Conservation (phyloP, 163 green algal species). For the Botryococcus braunii region DNA sequence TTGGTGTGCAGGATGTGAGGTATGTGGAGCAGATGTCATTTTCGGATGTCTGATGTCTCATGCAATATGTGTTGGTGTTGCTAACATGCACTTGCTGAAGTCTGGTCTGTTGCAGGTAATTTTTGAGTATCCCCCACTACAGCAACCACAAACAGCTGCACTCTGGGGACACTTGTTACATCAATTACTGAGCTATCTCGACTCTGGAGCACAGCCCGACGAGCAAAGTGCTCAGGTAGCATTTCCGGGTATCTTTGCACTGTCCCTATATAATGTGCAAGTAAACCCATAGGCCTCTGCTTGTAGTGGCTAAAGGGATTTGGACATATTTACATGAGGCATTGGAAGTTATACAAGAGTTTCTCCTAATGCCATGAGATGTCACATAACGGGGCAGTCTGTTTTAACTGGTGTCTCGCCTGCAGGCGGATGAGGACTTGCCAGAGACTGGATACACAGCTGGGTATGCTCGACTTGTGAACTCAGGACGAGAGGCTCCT, state of each 20-base stretch:
- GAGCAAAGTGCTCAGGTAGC: slow-evolving; percentile 23
- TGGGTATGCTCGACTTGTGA: too few relatives aligned
- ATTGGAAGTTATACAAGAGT: not conserved
- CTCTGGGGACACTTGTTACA: slow-evolving; percentile 31
- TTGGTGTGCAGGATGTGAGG: not conserved
- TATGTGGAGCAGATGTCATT: not conserved
- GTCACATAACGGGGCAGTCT: too few relatives aligned
- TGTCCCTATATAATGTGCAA: not conserved
- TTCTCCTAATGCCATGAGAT: too few relatives aligned
- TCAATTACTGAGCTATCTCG: slow-evolving; percentile 16
- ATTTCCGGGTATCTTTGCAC: slow-evolving; percentile 8
- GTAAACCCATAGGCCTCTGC: too few relatives aligned
- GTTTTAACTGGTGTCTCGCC: too few relatives aligned
- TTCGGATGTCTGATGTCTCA: not conserved
- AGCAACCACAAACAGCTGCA: slow-evolving; percentile 15
- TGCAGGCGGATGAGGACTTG: too few relatives aligned
- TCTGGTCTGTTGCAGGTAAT: slow-evolving; percentile 26
- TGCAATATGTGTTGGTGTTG: not conserved
- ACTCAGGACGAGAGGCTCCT: too few relatives aligned
- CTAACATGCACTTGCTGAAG: not conserved
- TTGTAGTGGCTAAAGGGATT: not conserved
- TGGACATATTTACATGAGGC: not conserved
- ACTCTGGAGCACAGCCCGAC: slow-evolving; percentile 9
- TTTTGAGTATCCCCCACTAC: slow-evolving; percentile 32
- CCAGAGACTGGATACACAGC: too few relatives aligned